A percentile compares a stretch with the other conserved stretches of the same genome.
Evolutionary conservation across 140 eudicot genomes (phyloP).

Genomic region (Erigeron philadelphicus): DNA sequence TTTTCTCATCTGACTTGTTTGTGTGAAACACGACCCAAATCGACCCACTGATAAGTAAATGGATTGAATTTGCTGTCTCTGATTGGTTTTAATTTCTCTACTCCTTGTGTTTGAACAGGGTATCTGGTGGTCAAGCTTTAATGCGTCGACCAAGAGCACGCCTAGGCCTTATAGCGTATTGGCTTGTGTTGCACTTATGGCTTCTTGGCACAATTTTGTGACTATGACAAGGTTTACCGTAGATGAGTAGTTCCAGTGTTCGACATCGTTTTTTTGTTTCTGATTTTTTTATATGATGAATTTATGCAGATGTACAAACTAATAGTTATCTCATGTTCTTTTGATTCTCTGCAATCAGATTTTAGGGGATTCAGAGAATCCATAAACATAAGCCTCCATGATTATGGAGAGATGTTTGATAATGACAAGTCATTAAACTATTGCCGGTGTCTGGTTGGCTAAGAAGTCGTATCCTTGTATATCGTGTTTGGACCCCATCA

Average conservation of each 20-base stretch:
- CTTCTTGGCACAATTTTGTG: constrained; percentile 75
- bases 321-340: constrained; percentile 24
- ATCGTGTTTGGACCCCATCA: no score
- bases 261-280: constrained; percentile 1
- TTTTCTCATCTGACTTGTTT: no score
- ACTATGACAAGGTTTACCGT: constrained; percentile 39
- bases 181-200: constrained; percentile 80
- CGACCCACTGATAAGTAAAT: neutral
- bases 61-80: neutral
- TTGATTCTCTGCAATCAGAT: constrained; percentile 50
- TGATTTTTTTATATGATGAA: neutral
- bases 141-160: constrained; percentile 88
- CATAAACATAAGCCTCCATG: constrained; percentile 30
- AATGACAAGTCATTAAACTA: constrained; percentile 4
- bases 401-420: constrained; percentile 22
- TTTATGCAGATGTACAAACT: constrained; percentile 30
- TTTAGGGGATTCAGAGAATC: constrained; percentile 64
- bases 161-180: constrained; percentile 74
- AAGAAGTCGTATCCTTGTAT: neutral
- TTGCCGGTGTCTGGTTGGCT: neutral
- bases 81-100: neutral
- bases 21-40: neutral
- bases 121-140: constrained; percentile 72
- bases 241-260: constrained; percentile 34
- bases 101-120: constrained; percentile 41